A percentile compares a stretch with the other conserved stretches of the same genome.
Conservation (phyloP, 495 filamentous ascomycete genomes). For the Acidiella bohemica region DNA sequence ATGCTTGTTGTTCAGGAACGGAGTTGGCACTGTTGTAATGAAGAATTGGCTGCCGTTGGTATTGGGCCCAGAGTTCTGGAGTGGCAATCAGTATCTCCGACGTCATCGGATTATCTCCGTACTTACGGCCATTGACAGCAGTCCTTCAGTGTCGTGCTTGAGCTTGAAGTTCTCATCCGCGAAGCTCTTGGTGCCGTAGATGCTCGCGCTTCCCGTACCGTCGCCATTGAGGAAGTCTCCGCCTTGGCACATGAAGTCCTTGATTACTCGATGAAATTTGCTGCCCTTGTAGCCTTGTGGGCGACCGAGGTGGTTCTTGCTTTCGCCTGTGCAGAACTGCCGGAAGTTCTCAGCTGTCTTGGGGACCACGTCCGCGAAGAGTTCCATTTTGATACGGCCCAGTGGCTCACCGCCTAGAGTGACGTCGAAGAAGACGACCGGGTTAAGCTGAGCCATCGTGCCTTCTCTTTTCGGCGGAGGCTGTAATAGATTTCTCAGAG, state of each 20-base stretch:
- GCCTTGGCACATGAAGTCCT: conserved; percentile 94
- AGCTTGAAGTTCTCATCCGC: conserved; percentile 79
- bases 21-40: conserved; percentile 74
- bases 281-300: conserved; percentile 87
- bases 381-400: conserved; percentile 85
- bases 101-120: too few relatives aligned
- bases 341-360: conserved; percentile 94
- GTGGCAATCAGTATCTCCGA: conserved; percentile 7
- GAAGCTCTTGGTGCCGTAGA: conserved; percentile 71
- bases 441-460: conserved; percentile 31
- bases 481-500: too few relatives aligned
- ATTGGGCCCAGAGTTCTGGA: conserved; percentile 81
- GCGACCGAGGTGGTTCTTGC: conserved; percentile 61
- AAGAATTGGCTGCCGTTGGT: conserved; percentile 97
- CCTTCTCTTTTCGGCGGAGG: too few relatives aligned
- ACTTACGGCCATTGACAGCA: conserved; percentile 86
- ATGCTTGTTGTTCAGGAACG: conserved; percentile 87
- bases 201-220: conserved; percentile 75
- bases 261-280: conserved; percentile 93
- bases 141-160: conserved; percentile 62
- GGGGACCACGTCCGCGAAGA: conserved; percentile 73
- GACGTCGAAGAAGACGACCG: conserved; percentile 85
- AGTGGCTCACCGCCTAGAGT: conserved; percentile 86
- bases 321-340: conserved; percentile 92
- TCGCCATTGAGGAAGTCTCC: conserved; percentile 94